phyloP scores from a whole-genome alignment of 73 alveolate genomes.

The Stentor roeselii region DNA sequence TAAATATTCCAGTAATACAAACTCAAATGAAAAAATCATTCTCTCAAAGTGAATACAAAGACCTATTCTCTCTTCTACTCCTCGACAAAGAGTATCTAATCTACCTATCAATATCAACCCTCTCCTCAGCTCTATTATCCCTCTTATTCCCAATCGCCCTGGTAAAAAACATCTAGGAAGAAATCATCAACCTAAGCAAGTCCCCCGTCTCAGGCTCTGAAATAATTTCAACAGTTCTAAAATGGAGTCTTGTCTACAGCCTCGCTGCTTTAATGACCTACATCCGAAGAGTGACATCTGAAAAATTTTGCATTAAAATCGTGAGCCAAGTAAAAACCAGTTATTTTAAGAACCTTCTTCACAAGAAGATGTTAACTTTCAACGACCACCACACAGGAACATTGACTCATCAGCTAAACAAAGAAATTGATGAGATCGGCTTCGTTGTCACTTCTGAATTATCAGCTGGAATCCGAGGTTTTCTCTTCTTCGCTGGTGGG shows the following conservation, averaged over 20 bases:
- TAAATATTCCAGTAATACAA: too few relatives aligned
- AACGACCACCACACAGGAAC: neutral
- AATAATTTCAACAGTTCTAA: neutral
- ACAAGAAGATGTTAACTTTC: neutral
- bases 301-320: neutral
- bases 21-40: too few relatives aligned
- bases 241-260: neutral
- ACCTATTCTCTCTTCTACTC: too few relatives aligned
- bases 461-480: conserved; percentile 12
- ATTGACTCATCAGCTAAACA: conserved; percentile 2
- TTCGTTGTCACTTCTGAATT: neutral
- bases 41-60: too few relatives aligned
- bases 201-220: neutral
- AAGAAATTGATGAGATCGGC: neutral
- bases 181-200: neutral
- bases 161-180: conserved; percentile 3
- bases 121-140: neutral
- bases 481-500: neutral
- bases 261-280: neutral
- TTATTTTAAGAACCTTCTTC: neutral
- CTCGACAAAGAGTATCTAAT: too few relatives aligned
- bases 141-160: conserved; percentile 7
- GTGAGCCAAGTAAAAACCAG: neutral
- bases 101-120: too few relatives aligned
- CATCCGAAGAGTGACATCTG: neutral